Base-by-base conservation (phyloP, 2,329 filamentous ascomycete genomes). In the Decorospora gaudefroyi region DNA sequence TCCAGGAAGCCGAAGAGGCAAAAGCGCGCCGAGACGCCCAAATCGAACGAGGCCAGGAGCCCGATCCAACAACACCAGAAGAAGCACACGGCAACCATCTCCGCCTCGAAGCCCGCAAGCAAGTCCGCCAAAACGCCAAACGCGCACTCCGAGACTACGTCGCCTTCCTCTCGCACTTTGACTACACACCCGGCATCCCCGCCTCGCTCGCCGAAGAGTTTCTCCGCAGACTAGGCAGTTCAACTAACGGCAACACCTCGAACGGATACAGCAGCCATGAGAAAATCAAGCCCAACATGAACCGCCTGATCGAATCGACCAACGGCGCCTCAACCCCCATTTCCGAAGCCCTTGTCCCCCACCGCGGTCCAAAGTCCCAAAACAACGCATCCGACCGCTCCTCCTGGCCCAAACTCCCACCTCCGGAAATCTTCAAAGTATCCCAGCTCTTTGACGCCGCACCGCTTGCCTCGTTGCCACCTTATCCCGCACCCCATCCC, bases 111-210 rank as follows among this genome's bases (percentile, higher is more conserved):
- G 79, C 80, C 30, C 79, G 86, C 30, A 90, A 87, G 66, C 72
- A 79, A 17, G 85, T 92, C 54, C 87, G 88, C 57, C 77, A 78
- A 1, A 84, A 86, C 68, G 88, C 88, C 3, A 91, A 88, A 68
- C 80, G 84, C 42, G 88, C 88, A 1, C 71, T 93, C 15, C 80
- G 85, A 46, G 88, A 93, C 70, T 90, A 87, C 64, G 75, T 84
- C 57, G 75, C 80, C 15, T 93, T 88, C 62, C 73, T 95, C 26
- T 82, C 83, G 1, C 76, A 84, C 46, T 84, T 93, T 51, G 86
- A 93, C 59, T 93, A 93, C 69, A 87, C 88, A 0, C 87, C 88
- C 0, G 81, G 87, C 34, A 69, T 88, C 28, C 80, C 85, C 6
- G 70, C 80, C 30, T 78, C 83, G 30, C 71, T 82, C 17, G 79